Percentiles rank a stretch among this genome's conserved stretches.
phyloP scores from a whole-genome alignment of 345 rosid species.

The Acer campestre region DNA sequence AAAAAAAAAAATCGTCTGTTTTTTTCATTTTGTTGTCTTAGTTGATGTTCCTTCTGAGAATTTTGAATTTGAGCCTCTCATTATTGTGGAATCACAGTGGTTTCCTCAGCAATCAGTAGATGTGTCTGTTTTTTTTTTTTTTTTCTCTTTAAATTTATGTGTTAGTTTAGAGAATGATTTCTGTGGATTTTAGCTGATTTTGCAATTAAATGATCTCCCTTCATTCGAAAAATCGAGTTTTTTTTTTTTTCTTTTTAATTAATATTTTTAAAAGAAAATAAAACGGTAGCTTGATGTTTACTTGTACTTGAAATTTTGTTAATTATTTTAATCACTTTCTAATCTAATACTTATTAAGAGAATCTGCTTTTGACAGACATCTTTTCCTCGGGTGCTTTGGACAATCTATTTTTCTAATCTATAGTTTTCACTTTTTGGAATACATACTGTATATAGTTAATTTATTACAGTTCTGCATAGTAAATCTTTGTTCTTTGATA shows the following conservation, averaged over 20 bases:
- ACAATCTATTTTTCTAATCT: too few species aligned
- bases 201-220: too few species aligned
- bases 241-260: not conserved
- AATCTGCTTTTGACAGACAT: constrained; percentile 6
- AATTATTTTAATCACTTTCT: not conserved
- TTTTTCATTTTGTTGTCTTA: not conserved
- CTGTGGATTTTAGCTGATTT: too few species aligned
- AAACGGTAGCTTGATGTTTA: not conserved
- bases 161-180: not conserved
- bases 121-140: too few species aligned
- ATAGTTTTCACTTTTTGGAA: not conserved
- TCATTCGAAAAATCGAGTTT: not conserved
- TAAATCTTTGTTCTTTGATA: not conserved
- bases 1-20: too few species aligned
- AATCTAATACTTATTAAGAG: not conserved
- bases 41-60: not conserved
- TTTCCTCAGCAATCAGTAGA: not conserved
- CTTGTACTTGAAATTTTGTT: not conserved
- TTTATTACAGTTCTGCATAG: not conserved
- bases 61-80: not conserved
- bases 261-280: not conserved
- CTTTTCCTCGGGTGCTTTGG: not conserved
- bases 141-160: not conserved
- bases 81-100: too few species aligned
- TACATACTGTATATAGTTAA: not conserved